phyloP scores from a whole-genome alignment of 1,139 yeast genomes.

The Pneumocystis murina region DNA sequence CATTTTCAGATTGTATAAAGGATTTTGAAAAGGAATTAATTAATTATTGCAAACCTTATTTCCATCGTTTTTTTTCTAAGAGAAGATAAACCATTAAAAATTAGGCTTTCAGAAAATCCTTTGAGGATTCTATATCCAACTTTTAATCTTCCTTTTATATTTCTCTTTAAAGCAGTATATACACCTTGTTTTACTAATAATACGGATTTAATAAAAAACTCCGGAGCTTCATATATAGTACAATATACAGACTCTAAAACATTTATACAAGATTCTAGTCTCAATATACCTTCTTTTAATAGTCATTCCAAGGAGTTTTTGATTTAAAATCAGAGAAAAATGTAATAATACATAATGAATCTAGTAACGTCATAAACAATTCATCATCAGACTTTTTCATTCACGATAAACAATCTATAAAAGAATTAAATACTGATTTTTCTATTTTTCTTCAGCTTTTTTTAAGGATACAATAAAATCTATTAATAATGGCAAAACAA shows the following conservation, averaged over 20 bases:
- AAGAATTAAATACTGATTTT: neutral
- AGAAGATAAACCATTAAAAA: neutral
- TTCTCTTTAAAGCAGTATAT: neutral
- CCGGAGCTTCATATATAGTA: neutral
- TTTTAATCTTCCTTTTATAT: neutral
- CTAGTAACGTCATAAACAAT: neutral
- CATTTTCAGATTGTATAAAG: neutral
- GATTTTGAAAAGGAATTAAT: neutral
- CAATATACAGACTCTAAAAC: neutral
- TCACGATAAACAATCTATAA: neutral
- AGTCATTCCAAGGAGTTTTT: neutral
- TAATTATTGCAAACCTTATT: neutral
- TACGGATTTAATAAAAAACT: neutral
- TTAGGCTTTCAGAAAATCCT: neutral
- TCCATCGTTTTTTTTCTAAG: neutral
- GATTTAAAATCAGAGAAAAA: neutral
- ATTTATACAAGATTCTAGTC: neutral
- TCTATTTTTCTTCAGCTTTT: neutral
- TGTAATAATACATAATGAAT: neutral
- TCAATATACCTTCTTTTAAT: neutral
- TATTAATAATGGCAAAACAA: neutral
- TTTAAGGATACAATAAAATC: neutral
- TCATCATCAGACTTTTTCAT: neutral
- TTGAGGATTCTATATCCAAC: neutral
- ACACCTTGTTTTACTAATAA: neutral